phyloP scores from a whole-genome alignment of 225 moss, liverwort and hornwort species.

The Polytrichum formosum region DNA sequence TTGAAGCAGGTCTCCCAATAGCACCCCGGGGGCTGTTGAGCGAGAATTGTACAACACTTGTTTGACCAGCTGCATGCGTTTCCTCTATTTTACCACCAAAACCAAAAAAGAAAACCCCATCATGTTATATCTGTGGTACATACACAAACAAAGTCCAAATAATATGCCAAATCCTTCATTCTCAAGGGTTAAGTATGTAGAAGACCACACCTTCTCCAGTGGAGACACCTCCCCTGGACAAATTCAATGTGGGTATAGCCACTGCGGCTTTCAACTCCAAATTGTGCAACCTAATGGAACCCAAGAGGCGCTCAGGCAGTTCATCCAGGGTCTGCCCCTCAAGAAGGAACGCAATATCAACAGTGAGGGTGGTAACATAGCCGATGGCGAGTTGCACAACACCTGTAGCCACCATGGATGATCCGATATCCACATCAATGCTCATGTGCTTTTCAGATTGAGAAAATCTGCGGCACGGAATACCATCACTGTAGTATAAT shows the following conservation, averaged over 20 bases:
- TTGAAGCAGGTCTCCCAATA: not conserved
- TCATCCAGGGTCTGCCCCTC: slow-evolving; percentile 46
- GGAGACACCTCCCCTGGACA: slow-evolving; percentile 3
- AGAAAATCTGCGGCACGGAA: slow-evolving; percentile 14
- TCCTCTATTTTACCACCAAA: not conserved
- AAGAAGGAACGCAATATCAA: slow-evolving; percentile 47
- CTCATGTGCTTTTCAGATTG: slow-evolving; percentile 27
- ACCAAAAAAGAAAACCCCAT: not conserved
- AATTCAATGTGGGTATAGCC: slow-evolving; percentile 12
- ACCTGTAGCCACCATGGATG: slow-evolving; percentile 45
- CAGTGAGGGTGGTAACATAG: slow-evolving; percentile 33
- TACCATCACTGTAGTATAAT: not conserved
- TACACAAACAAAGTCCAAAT: not conserved
- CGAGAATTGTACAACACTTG: not conserved
- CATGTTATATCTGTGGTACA: not conserved
- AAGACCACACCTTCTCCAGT: slow-evolving; percentile 5
- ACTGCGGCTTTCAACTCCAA: slow-evolving; percentile 21
- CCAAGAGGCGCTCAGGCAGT: slow-evolving; percentile 41
- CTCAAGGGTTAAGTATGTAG: not conserved
- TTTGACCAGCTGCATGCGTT: not conserved
- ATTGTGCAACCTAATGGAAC: slow-evolving; percentile 28
- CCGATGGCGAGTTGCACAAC: slow-evolving; percentile 46
- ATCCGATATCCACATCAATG: slow-evolving; percentile 51
- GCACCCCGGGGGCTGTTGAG: not conserved
- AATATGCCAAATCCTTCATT: not conserved